Percentiles rank a stretch among this genome's conserved stretches.
These are phyloP conservation scores for Tilletia caries DNA, from an alignment of 1,284 basidiomycete genomes.

Conservation along the genomic window DNA sequence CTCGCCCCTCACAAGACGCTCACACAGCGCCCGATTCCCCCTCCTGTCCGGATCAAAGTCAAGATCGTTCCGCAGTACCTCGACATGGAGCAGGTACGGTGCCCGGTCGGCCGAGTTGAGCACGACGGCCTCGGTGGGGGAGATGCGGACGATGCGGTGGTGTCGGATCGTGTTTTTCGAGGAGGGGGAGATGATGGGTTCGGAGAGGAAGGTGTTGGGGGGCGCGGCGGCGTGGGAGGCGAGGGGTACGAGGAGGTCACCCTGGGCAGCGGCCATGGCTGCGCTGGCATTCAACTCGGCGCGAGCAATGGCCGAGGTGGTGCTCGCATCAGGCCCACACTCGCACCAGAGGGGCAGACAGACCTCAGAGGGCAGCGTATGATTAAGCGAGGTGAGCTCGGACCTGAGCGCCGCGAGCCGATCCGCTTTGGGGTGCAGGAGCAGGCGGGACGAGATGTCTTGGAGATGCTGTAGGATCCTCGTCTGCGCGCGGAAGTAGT, in stretches of 20 bases:
- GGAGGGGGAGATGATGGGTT: not conserved
- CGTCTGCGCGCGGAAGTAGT: slow-evolving; percentile 86
- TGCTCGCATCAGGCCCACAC: not conserved
- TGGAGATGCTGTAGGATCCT: slow-evolving; percentile 82
- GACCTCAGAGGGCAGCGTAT: slow-evolving; percentile 81
- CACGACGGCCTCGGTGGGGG: slow-evolving; percentile 94
- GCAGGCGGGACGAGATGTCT: slow-evolving; percentile 84
- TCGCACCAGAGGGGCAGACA: slow-evolving; percentile 94
- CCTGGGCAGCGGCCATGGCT: slow-evolving; percentile 26
- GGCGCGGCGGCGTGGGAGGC: no score
- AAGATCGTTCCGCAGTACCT: slow-evolving; percentile 84
- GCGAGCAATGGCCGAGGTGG: not conserved
- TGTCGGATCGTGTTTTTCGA: slow-evolving; percentile 58
- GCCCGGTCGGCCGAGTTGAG: slow-evolving; percentile 96
- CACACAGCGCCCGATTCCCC: slow-evolving; percentile 74
- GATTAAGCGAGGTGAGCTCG: slow-evolving; percentile 91
- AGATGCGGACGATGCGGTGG: slow-evolving; percentile 93
- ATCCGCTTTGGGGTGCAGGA: slow-evolving; percentile 89
- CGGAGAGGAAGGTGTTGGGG: not conserved
- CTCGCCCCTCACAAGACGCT: slow-evolving; percentile 70
- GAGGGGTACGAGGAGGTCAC: slow-evolving; percentile 8
- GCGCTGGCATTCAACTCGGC: slow-evolving; percentile 29
- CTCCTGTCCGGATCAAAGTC: slow-evolving; percentile 85
- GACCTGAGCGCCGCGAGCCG: slow-evolving; percentile 91
- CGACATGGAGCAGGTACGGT: slow-evolving; percentile 87